Evolutionary conservation across 2,329 filamentous ascomycete species (phyloP).

Genomic region (Alternaria postmessia): DNA sequence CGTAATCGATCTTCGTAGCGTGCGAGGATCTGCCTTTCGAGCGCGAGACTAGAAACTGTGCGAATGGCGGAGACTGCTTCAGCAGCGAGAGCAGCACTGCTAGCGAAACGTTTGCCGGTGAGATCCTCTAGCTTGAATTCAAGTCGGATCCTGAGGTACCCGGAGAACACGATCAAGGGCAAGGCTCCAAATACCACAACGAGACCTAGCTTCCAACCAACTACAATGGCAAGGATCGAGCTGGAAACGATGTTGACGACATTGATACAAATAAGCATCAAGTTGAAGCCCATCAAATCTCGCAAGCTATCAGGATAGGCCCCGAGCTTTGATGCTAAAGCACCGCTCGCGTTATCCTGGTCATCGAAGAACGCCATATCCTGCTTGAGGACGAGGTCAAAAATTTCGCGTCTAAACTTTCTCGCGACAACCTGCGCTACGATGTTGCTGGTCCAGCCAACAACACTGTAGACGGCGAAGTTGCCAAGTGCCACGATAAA

Average conservation of each 20-base stretch:
- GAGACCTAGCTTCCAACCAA: conserved; percentile 88
- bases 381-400: conserved; percentile 88
- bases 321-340: conserved; percentile 72
- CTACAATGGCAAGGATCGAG: conserved; percentile 72
- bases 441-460: conserved; percentile 57
- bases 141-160: conserved; percentile 87
- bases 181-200: conserved; percentile 73
- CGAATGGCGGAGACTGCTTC: conserved; percentile 94
- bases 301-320: conserved; percentile 84
- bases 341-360: conserved; percentile 87
- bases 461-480: conserved; percentile 54
- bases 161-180: conserved; percentile 61
- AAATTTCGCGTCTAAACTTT: conserved; percentile 63
- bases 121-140: conserved; percentile 76
- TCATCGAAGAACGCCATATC: conserved; percentile 92
- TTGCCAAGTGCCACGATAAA: conserved; percentile 62
- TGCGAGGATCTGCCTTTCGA: conserved; percentile 79
- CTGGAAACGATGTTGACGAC: conserved; percentile 80
- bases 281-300: conserved; percentile 84
- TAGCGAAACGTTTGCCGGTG: conserved; percentile 71
- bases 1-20: conserved; percentile 72
- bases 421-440: conserved; percentile 53
- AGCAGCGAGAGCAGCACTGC: conserved; percentile 80
- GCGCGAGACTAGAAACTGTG: conserved; percentile 88
- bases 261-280: conserved; percentile 86